A percentile compares a stretch with the other conserved stretches of the same genome.
These are phyloP conservation scores for Geotrichum histeridarum DNA, from an alignment of 1,139 yeast species.

Conservation along the genomic window DNA sequence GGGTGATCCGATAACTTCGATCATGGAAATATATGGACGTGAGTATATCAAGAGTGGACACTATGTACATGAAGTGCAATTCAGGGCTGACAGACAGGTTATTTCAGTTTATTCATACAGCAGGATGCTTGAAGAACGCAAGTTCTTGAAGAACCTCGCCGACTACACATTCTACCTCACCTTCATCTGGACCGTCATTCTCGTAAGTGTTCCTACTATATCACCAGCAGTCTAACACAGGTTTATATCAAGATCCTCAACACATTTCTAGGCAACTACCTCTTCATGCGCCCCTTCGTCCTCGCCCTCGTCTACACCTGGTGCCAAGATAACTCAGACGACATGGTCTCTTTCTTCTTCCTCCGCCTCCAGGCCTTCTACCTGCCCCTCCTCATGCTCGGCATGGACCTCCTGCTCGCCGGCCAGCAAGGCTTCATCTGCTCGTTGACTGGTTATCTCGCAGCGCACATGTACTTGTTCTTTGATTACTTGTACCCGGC, in stretches of 20 bases:
- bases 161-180: conserved; percentile 34
- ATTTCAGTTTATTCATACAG: conserved; percentile 34
- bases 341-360: conserved; percentile 31
- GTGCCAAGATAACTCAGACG: conserved; percentile 37
- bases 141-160: conserved; percentile 31
- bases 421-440: conserved; percentile 31
- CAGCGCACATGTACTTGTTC: conserved; percentile 36
- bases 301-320: conserved; percentile 38
- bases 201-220: conserved; percentile 28
- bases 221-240: too few species aligned
- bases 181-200: conserved; percentile 30
- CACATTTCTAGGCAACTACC: conserved; percentile 25
- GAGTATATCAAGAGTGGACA: conserved; percentile 21
- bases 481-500: conserved; percentile 29
- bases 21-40: conserved; percentile 33
- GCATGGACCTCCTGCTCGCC: conserved; percentile 29
- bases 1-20: conserved; percentile 30
- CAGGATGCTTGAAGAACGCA: conserved; percentile 32
- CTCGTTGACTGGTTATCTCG: conserved; percentile 34
- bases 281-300: conserved; percentile 27
- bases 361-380: conserved; percentile 35
- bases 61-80: background rate
- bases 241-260: conserved; percentile 24
- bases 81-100: background rate
- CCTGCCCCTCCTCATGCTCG: conserved; percentile 35